Evolutionary conservation across 2,329 filamentous ascomycete genomes (phyloP).

Genomic region (Epicoccum nigrum): DNA sequence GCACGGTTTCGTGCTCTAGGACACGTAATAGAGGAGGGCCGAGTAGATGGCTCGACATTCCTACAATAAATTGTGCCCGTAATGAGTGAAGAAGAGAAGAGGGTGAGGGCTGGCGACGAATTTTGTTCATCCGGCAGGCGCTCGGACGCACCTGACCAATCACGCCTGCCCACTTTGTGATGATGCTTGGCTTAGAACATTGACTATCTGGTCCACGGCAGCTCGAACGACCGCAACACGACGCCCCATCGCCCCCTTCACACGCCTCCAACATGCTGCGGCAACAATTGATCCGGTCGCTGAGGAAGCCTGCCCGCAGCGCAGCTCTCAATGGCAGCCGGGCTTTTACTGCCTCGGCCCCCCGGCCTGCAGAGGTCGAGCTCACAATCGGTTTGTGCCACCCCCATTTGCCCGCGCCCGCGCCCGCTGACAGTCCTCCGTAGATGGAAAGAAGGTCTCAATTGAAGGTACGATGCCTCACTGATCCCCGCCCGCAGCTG

Average conservation of each 20-base stretch:
- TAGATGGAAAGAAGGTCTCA: constrained; percentile 97
- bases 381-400: constrained; percentile 82
- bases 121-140: constrained; percentile 32
- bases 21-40: constrained; percentile 67
- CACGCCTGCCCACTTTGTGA: constrained; percentile 26
- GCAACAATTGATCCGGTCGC: constrained; percentile 68
- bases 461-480: constrained; percentile 76
- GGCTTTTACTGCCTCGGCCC: constrained; percentile 80
- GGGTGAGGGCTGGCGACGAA: constrained; percentile 21
- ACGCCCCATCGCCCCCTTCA: constrained; percentile 37
- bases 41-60: constrained; percentile 57
- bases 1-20: constrained; percentile 63
- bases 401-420: constrained; percentile 22
- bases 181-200: constrained; percentile 7
- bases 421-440: constrained; percentile 44
- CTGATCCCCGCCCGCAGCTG: constrained; percentile 15
- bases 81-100: constrained; percentile 60
- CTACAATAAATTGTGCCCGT: constrained; percentile 71
- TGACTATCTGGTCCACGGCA: constrained; percentile 2
- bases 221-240: constrained; percentile 27
- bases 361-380: constrained; percentile 89
- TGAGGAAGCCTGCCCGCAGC: constrained; percentile 62
- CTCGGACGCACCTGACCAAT: constrained; percentile 40
- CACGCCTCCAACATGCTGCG: constrained; percentile 61
- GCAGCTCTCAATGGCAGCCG: constrained; percentile 67